A percentile compares a stretch with the other conserved stretches of the same genome.
phyloP scores from a whole-genome alignment of 257 asterid species.

The Jasminum sambac region DNA sequence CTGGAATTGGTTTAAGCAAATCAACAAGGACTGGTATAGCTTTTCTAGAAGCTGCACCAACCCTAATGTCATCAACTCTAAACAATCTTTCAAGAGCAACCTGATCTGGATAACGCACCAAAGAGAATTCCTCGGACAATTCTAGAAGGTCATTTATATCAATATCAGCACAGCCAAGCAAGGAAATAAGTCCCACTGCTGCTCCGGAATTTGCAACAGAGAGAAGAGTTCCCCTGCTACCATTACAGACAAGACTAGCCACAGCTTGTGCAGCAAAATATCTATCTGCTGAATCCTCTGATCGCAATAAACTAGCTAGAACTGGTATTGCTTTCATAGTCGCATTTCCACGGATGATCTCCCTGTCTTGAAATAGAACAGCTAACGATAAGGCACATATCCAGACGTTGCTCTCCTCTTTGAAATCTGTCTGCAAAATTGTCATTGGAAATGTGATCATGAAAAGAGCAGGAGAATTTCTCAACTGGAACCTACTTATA shows the following conservation, averaged over 20 bases:
- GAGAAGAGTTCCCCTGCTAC: constrained; percentile 98
- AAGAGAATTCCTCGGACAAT: constrained; percentile 73
- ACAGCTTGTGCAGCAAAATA: constrained; percentile 96
- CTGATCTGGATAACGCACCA: constrained; percentile 90
- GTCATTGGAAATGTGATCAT: not conserved
- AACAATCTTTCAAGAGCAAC: constrained; percentile 93
- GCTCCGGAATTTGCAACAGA: constrained; percentile 97
- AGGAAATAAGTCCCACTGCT: constrained; percentile 83
- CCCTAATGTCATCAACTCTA: constrained; percentile 94
- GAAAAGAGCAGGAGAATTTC: constrained; percentile 15
- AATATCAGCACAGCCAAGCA: constrained; percentile 91
- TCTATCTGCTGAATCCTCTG: constrained; percentile 86
- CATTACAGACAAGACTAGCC: constrained; percentile 94
- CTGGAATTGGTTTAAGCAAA: constrained; percentile 95
- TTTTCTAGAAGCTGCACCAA: constrained; percentile 95
- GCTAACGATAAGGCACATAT: constrained; percentile 76
- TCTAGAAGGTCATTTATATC: constrained; percentile 80
- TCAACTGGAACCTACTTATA: constrained; percentile 12
- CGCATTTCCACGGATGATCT: constrained; percentile 73
- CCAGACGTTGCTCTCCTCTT: constrained; percentile 88
- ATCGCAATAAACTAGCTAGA: constrained; percentile 76
- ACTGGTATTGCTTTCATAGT: constrained; percentile 88
- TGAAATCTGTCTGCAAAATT: constrained; percentile 67
- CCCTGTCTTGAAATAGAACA: constrained; percentile 82
- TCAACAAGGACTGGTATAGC: constrained; percentile 98